Base-by-base conservation (phyloP, 2,329 filamentous ascomycete genomes). In the Atkinsonella hypoxylon region DNA sequence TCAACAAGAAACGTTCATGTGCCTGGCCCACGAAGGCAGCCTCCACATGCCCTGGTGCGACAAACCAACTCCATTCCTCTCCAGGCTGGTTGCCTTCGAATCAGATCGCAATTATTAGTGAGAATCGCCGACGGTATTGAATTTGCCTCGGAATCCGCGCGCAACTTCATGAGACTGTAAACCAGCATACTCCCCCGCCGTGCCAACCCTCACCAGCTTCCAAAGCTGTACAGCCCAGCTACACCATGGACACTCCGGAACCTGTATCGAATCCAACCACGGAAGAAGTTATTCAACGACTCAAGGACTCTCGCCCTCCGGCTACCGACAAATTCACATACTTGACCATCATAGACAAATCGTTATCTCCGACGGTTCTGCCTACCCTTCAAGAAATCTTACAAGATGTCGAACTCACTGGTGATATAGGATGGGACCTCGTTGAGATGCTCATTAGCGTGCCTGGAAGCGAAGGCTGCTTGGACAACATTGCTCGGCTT, bases 341-440 rank as follows among this genome's bases (percentile, higher is more conserved):
- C 65, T 76, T 90, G 50, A 89, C 85, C 51, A 82, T 90, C 55
- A 70, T 91, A 60, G 84, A 89, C 64, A 81, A 85, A 65, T 83
- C 86, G 57, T 72, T 89, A 44, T 81, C 76, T 5, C 74, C 79
- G 17, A 80, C 83, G 53, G 74, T 83, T 53, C 70, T 91, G 42
- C 82, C 85, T 1, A 70, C 78, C 3, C 73, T 91, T 44, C 78
- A 88, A 57, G 74, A 83, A 20, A 79, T 87, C 36, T 72, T 88
- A 17, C 79, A 85, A 63, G 81, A 87, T 72, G 71, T 74, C 10
- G 73, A 78, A 52, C 71, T 90, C 51, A 87, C 85, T 2, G 78
- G 78, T 53, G 84, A 88, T 51, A 89, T 91, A 59, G 87, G 87
- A 47, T 93, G 87, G 87, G 87, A 93, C 63, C 70, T 91, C 48